Evolutionary conservation across 352 stramenopile genomes (phyloP), one percentile per base, ranked within the genome.

Genomic region (Pythium chondricola): DNA sequence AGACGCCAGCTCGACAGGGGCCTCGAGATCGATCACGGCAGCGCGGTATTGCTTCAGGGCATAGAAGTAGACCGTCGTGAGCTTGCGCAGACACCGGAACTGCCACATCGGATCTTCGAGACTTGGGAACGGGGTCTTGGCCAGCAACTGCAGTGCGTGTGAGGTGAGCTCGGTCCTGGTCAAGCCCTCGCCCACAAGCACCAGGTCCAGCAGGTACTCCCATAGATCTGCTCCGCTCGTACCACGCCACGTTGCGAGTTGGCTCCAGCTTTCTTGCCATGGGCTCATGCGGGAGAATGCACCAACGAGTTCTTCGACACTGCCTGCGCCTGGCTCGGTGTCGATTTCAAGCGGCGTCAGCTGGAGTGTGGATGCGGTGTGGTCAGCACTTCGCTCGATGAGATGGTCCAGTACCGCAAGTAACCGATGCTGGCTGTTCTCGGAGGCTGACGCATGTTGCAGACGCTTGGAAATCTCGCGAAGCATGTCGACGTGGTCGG

Each of bases 21-120:
- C 26, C 46, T 58, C 25, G 18, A 50, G 43, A 16, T 58, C 47
- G 21, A 85, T 69, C 10, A 83, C 32, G 8, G 70, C 53, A 13
- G 55, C 30, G 26, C 74, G 68, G 47, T 83, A 83, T 16, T 77
- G 70, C 1, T 56, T 58, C 16, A 93, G 38, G 3, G 73, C 36
- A n/a, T 64, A 65, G 45, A 86, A 87, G 52, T 78, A 93, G 2
- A 72, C 62, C 1, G 31, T 43, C 4, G 61, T 68, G 16, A 89
- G 52, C 31, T 88, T 86, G 18, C 67, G 65, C 16, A 91, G 30
- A 33, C 74, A 88, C 8, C 67, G 73, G 43, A 87, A 88, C 38
- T 91, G 82, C 75, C 82, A 88, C 9, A 58, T 36, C 0, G 82
- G 76, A 44, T 91, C 69, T 48, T 93, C 79, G 0, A 93, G 61